phyloP scores from a whole-genome alignment of 768 basidiomycete species.

The Hebeloma cylindrosporum region DNA sequence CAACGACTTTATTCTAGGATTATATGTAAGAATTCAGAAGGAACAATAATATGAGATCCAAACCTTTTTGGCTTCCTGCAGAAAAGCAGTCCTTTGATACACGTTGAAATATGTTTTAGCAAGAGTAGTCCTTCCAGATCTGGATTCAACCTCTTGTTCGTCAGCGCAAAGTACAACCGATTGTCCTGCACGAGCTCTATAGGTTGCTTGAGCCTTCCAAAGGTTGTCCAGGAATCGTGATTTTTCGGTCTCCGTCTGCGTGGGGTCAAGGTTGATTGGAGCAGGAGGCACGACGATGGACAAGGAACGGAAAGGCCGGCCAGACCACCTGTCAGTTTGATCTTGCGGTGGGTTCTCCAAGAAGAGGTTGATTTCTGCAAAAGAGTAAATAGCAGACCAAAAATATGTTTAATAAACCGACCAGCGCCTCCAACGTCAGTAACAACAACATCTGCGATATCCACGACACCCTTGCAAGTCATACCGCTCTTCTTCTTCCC shows the following conservation, averaged over 20 bases:
- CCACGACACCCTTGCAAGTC: constrained; percentile 81
- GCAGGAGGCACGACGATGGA: constrained; percentile 77
- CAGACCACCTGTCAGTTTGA: constrained; percentile 84
- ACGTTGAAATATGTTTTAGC: constrained; percentile 90
- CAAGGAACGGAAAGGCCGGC: constrained; percentile 78
- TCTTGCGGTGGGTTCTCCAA: constrained; percentile 82
- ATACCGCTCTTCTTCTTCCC: constrained; percentile 78
- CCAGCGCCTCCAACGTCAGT: constrained; percentile 86
- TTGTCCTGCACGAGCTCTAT: constrained; percentile 69
- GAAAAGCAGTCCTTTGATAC: constrained; percentile 77
- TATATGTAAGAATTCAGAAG: constrained; percentile 2
- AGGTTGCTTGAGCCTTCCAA: constrained; percentile 85
- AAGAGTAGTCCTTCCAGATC: constrained; percentile 56
- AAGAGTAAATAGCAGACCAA: background rate
- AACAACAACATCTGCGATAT: constrained; percentile 79
- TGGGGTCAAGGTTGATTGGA: constrained; percentile 64
- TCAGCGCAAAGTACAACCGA: constrained; percentile 71
- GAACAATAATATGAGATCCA: constrained; percentile 11
- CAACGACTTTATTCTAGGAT: constrained; percentile 77
- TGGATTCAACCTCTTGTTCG: constrained; percentile 74
- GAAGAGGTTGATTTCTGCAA: constrained; percentile 79
- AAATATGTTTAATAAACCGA: constrained; percentile 35
- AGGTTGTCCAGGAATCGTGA: constrained; percentile 83
- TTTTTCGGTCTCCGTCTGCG: constrained; percentile 65
- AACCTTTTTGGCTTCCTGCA: constrained; percentile 81